Base-by-base conservation (phyloP, 2,329 filamentous ascomycete species). In the Venturia effusa region DNA sequence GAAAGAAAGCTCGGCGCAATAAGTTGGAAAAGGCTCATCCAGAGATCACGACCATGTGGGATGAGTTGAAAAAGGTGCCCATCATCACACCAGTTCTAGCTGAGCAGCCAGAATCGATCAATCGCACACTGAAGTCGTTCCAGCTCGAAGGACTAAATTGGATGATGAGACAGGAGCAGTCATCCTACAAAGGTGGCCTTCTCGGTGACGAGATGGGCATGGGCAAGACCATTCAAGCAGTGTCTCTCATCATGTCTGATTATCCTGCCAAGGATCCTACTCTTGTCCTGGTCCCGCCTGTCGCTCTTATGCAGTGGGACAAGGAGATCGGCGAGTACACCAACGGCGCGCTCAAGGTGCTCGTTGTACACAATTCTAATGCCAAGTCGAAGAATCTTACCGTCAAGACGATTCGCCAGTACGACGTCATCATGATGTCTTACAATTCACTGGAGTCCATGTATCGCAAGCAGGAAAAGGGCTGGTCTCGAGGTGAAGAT, bases 181-280 rank as follows among this genome's bases (percentile, higher is more conserved):
- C 85, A 0, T 78, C 88, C 45, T 97, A 92, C 83, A 90, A 87
- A 71, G 94, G 94, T 22, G 94, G 94, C 17, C 80, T 99, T 2
- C 83, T 99, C 1, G 94, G 94, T 65, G 94, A 99, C 69, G 94
- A 99, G 76, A 99, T 99, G 94, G 94, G 94, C 7, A 89, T 99
- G 77, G 94, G 94, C 61, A 99, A 99, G 79, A 99, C 94, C 0
- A 97, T 99, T 61, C 94, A 99, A 75, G 93, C 94, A 2, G 94
- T 99, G 22, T 97, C 93, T 3, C 83, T 99, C 55, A 92, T 99
- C 75, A 97, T 97, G 94, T 97, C 93, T 0, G 92, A 97, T 73
- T 97, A 90, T 70, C 93, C 92, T 3, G 89, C 87, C 27, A 88
- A 88, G 68, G 78, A 88, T 63, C 93, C 94, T 1, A 89, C 91